phyloP scores from a whole-genome alignment of 2,329 filamentous ascomycete genomes.

The Lecanicillium sp. region DNA sequence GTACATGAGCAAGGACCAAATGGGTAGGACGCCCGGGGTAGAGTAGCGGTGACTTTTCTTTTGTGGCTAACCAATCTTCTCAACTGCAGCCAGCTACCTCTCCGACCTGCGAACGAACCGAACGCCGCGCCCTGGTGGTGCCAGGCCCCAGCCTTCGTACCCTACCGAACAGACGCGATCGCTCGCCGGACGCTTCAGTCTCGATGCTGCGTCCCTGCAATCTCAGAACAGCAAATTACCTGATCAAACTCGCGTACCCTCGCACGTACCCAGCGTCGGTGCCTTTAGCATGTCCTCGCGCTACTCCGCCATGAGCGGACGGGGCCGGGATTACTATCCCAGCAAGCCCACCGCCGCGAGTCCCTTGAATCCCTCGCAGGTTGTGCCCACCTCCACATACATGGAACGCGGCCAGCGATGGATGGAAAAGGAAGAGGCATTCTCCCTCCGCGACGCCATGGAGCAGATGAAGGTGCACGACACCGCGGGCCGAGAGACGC shows the following conservation, averaged over 20 bases:
- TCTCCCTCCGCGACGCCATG: conserved; percentile 64
- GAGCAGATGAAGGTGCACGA: conserved; percentile 61
- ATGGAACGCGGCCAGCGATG: conserved; percentile 68
- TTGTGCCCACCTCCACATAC: conserved; percentile 62
- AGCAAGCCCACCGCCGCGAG: conserved; percentile 28
- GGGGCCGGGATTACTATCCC: conserved; percentile 48
- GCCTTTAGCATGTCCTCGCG: conserved; percentile 44
- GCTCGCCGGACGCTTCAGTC: conserved; percentile 25
- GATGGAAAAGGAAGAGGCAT: conserved; percentile 76
- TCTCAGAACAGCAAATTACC: conserved; percentile 19
- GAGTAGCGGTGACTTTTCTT: conserved; percentile 6
- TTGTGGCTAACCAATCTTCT: conserved; percentile 16
- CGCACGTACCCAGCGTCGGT: conserved; percentile 33
- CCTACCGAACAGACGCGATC: conserved; percentile 27
- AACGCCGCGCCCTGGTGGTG: conserved; percentile 62
- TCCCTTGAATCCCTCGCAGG: conserved; percentile 51
- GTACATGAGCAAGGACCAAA: conserved; percentile 63
- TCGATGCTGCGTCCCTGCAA: conserved; percentile 24
- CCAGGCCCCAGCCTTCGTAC: conserved; percentile 52
- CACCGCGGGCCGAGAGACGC: conserved; percentile 22
- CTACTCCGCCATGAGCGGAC: conserved; percentile 40
- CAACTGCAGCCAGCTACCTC: conserved; percentile 58
- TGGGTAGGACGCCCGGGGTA: conserved; percentile 40
- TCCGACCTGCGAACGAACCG: conserved; percentile 64
- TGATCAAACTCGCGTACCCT: conserved; percentile 22